A percentile compares a stretch with the other conserved stretches of the same genome.
phyloP scores from a whole-genome alignment of 1,139 yeast species.

The Yueomyces sp. region DNA sequence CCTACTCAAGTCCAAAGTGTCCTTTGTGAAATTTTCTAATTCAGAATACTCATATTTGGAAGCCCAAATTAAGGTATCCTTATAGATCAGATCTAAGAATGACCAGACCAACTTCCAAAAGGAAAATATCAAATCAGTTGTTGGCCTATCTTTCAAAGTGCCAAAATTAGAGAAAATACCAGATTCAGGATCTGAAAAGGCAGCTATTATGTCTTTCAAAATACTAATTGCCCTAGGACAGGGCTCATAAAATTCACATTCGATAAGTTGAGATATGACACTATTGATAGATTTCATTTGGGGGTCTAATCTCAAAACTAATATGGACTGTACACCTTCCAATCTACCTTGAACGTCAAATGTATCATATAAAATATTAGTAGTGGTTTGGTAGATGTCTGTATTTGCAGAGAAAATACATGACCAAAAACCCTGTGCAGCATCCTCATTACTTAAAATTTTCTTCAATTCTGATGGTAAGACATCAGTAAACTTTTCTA shows the following conservation, averaged over 20 bases:
- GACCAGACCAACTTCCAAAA: constrained; percentile 65
- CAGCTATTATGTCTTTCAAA: constrained; percentile 57
- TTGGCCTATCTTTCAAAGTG: constrained; percentile 11
- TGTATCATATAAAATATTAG: constrained; percentile 62
- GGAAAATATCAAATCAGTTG: constrained; percentile 22
- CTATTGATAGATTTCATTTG: constrained; percentile 37
- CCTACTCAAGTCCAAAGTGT: constrained; percentile 69
- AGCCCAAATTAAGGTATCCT: constrained; percentile 67
- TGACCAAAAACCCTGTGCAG: constrained; percentile 52
- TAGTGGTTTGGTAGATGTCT: constrained; percentile 49
- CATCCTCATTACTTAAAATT: constrained; percentile 27
- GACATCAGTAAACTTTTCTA: constrained; percentile 30
- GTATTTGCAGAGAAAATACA: constrained; percentile 48
- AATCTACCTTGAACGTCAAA: constrained; percentile 65
- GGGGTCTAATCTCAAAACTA: constrained; percentile 32
- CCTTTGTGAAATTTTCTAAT: constrained; percentile 73
- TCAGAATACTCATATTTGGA: constrained; percentile 40
- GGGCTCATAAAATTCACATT: constrained; percentile 50
- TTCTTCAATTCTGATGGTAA: constrained; percentile 34
- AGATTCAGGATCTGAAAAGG: constrained; percentile 52
- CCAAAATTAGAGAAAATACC: constrained; percentile 35
- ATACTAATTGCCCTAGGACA: constrained; percentile 66
- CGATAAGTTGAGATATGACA: constrained; percentile 34
- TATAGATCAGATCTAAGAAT: constrained; percentile 56
- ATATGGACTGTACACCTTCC: constrained; percentile 52